Base-by-base conservation (phyloP, 2,329 filamentous ascomycete species). In the Pyrenochaeta sp. region DNA sequence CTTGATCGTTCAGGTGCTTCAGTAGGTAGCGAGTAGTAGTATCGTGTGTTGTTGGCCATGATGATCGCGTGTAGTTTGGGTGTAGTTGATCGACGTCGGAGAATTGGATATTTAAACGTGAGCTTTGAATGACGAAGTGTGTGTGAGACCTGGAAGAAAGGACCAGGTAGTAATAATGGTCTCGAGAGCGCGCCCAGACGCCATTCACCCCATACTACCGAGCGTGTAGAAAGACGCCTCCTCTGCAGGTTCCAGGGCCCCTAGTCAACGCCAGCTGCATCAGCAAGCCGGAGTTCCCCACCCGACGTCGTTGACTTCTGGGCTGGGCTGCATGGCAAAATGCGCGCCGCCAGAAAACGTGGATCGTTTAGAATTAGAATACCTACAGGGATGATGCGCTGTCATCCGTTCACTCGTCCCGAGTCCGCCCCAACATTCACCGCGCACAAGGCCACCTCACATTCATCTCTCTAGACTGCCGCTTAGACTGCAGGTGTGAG, bases 171-270 rank as follows among this genome's bases (percentile, higher is more conserved):
- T 73, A 72, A 67, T 71, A 73, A 63, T 68, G 62, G 53, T 48
- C 62, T 59, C 59, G 50, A 60, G 56, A 14, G 32, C 56, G 56
- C 57, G 70, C 67, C 70, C 63, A 73, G 71, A 72, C 70, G 68
- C 71, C 66, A 73, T 73, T 74, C 69, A 74, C 71, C 67, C 71
- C 72, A 73, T 71, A 72, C 68, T 70, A 69, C 65, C 51, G 58
- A 61, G 51, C 56, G 58, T 60, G 62, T 60, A 68, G 57, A 65
- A 59, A 21, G 46, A 65, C 58, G 67, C 69, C 66, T 63, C 69
- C 64, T 63, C 63, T 69, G 66, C 65, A 65, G 49, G 67, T 57
- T 27, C 49, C 69, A 63, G 67, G 66, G 56, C 41, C 45, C 72
- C 71, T 61, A 61, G 67, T 58, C 56, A 30, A 53, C 49, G 61